phyloP scores from a whole-genome alignment of 352 stramenopile genomes.

The Pseudoperonospora humuli region DNA sequence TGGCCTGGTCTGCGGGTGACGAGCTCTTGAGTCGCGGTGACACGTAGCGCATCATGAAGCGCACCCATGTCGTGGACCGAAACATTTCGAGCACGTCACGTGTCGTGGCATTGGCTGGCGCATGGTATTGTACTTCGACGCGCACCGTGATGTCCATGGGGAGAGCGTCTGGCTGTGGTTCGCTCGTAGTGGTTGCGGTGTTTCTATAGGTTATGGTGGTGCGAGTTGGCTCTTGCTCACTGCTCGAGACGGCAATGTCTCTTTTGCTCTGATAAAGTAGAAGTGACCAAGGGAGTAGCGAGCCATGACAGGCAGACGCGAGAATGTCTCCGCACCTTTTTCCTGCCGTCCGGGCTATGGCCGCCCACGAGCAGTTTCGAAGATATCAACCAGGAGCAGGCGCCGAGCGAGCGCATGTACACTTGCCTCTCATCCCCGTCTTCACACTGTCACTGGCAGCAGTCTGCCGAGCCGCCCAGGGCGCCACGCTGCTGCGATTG shows the following conservation, averaged over 20 bases:
- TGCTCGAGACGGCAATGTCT: constrained; percentile 6
- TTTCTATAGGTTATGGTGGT: not conserved
- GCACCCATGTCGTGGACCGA: constrained; percentile 60
- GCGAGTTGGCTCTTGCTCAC: not conserved
- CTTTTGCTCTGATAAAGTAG: constrained; percentile 19
- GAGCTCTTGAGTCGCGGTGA: constrained; percentile 59
- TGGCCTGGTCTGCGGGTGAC: constrained; percentile 47
- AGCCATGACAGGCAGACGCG: constrained; percentile 5
- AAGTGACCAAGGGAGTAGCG: constrained; percentile 19
- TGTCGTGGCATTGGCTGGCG: constrained; percentile 35
- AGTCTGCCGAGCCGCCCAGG: constrained; percentile 3
- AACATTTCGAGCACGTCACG: constrained; percentile 65
- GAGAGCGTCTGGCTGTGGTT: constrained; percentile 7
- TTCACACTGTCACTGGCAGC: not conserved
- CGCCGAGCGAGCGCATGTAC: not conserved
- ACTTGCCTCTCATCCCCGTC: not conserved
- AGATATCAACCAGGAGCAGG: constrained; percentile 15
- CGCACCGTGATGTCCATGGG: constrained; percentile 59
- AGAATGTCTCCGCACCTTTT: constrained; percentile 7
- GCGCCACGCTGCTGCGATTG: not conserved
- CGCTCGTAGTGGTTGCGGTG: constrained; percentile 9
- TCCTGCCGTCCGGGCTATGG: constrained; percentile 15
- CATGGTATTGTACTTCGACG: constrained; percentile 66
- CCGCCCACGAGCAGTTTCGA: constrained; percentile 31
- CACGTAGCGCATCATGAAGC: constrained; percentile 74